These are phyloP conservation scores for Prunus armeniaca DNA, from an alignment of 306 rosid genomes.

Conservation along the genomic window DNA sequence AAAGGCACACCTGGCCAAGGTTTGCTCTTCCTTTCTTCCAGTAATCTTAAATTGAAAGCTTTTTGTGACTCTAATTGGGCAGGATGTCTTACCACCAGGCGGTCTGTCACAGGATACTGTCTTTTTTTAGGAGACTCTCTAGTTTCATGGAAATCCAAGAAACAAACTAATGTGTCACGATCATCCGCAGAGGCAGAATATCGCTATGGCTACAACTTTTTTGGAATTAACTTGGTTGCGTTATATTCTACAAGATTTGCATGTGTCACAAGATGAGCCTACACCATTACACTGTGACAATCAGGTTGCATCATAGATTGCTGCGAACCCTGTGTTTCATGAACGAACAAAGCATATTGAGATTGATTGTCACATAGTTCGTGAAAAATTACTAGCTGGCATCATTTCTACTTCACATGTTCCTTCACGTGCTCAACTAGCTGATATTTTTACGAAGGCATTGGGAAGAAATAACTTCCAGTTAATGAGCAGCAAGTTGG, in stretches of 20 bases:
- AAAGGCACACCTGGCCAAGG: not conserved
- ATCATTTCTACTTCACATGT: not conserved
- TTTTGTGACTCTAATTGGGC: not conserved
- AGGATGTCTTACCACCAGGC: not conserved
- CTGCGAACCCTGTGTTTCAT: not conserved
- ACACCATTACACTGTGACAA: not conserved
- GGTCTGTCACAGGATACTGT: not conserved
- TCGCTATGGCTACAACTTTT: not conserved
- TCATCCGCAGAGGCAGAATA: not conserved
- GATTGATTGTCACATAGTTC: not conserved
- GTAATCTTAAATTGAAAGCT: not conserved
- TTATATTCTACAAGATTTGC: not conserved
- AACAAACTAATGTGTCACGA: not conserved
- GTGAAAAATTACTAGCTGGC: not conserved
- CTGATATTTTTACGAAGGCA: not conserved
- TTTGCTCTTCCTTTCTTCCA: not conserved
- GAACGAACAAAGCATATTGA: not conserved
- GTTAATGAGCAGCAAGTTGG: not conserved
- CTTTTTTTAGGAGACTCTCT: not conserved
- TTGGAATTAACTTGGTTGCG: not conserved
- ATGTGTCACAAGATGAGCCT: not conserved
- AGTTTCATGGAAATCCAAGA: not conserved
- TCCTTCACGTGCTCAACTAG: not conserved
- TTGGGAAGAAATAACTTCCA: not conserved
- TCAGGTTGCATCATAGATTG: not conserved